These are phyloP conservation scores for Candida tammaniensis DNA, from an alignment of 805 yeast genomes.

Conservation along the genomic window DNA sequence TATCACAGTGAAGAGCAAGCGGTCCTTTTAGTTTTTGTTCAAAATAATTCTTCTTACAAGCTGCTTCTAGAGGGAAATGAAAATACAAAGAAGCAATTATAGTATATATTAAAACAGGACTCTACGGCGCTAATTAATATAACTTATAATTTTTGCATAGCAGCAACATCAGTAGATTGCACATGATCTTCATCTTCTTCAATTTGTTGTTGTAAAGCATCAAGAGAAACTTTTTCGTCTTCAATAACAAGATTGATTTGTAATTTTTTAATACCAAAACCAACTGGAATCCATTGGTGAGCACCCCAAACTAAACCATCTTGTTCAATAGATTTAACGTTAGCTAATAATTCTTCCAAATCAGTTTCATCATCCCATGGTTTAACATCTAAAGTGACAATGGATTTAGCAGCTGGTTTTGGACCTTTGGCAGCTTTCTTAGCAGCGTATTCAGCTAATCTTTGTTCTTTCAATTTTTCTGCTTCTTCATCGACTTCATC, in stretches of 20 bases:
- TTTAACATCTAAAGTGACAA: constrained; percentile 95
- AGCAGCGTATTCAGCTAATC: constrained; percentile 97
- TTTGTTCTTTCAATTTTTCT: constrained; percentile 94
- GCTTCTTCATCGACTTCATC: constrained; percentile 96
- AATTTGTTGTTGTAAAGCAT: constrained; percentile 73
- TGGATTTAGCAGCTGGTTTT: constrained; percentile 97
- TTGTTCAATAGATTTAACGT: constrained; percentile 78
- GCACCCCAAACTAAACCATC: constrained; percentile 99
- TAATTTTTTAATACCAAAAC: constrained; percentile 99
- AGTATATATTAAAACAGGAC: too few species aligned
- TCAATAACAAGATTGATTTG: constrained; percentile 98
- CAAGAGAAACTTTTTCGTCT: constrained; percentile 93
- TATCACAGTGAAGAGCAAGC: too few species aligned
- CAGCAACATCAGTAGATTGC: constrained; percentile 98
- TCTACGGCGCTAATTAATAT: too few species aligned
- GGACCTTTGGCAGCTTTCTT: constrained; percentile 97
- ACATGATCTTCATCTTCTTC: constrained; percentile 98
- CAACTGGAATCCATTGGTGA: constrained; percentile 92
- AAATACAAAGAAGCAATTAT: too few species aligned
- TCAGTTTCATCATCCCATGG: constrained; percentile 99
- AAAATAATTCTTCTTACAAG: too few species aligned
- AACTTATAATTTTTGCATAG: constrained; percentile 91
- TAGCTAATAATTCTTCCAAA: constrained; percentile 80
- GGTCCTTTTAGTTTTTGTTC: too few species aligned
- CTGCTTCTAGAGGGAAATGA: too few species aligned